Evolutionary conservation across 306 rosid species (phyloP).

Genomic region (Echinosophora koreensis): DNA sequence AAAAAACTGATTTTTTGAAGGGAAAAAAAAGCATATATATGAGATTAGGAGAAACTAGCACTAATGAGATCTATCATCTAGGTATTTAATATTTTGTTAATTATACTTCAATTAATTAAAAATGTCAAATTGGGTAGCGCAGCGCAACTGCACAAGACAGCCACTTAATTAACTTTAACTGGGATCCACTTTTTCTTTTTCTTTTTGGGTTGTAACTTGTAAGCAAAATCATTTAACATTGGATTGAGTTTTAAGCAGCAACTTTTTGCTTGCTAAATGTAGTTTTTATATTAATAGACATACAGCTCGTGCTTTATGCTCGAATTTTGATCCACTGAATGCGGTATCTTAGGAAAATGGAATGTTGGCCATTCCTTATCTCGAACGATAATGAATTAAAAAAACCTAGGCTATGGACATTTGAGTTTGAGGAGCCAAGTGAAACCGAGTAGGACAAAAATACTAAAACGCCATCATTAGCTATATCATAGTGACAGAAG

Average conservation of each 20-base stretch:
- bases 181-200: background rate
- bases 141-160: conserved; percentile 38
- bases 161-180: conserved; percentile 34
- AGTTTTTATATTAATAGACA: conserved; percentile 27
- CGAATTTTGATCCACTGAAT: conserved; percentile 25
- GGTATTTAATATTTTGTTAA: conserved; percentile 3
- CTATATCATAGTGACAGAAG: conserved; percentile 3
- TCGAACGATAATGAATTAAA: background rate
- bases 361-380: background rate
- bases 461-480: conserved; percentile 32
- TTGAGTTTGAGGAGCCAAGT: background rate
- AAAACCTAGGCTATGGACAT: background rate
- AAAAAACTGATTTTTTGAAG: too few species aligned
- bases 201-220: background rate
- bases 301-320: conserved; percentile 16
- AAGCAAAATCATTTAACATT: background rate
- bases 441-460: conserved; percentile 5
- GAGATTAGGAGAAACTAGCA: background rate
- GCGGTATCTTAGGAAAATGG: conserved; percentile 6
- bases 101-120: conserved; percentile 11
- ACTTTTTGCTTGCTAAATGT: conserved; percentile 22
- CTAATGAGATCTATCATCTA: conserved; percentile 12
- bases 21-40: too few species aligned
- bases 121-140: conserved; percentile 38
- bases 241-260: conserved; percentile 18